Evolutionary conservation across 805 yeast species (phyloP).

Genomic region (Candida dajiaensis): DNA sequence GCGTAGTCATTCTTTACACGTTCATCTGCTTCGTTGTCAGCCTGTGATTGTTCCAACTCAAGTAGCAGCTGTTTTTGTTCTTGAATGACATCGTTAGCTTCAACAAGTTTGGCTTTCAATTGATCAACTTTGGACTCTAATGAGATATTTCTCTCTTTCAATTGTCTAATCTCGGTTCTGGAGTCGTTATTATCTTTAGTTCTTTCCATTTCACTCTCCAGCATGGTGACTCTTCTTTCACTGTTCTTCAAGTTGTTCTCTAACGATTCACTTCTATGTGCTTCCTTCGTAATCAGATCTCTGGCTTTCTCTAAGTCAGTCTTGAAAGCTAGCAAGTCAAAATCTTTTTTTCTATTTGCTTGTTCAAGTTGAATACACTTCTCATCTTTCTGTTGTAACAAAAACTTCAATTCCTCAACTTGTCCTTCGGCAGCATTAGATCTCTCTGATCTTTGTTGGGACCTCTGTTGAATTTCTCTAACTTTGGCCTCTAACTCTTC

Average conservation of each 20-base stretch:
- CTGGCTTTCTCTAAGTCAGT: conserved; percentile 4
- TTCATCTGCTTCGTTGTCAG: conserved; percentile 14
- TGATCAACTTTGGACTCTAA: conserved; percentile 13
- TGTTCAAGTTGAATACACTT: conserved; percentile 11
- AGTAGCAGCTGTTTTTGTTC: conserved; percentile 19
- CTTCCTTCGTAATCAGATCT: conserved; percentile 1
- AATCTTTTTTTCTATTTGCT: conserved; percentile 2
- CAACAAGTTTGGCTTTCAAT: conserved; percentile 11
- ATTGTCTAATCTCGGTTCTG: conserved; percentile 5
- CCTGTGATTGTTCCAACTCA: conserved; percentile 19
- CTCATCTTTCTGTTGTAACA: conserved; percentile 11
- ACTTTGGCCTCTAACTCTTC: conserved; percentile 13
- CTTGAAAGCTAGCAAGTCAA: neutral
- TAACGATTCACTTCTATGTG: conserved; percentile 2
- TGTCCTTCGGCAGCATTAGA: conserved; percentile 9
- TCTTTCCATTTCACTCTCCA: conserved; percentile 9
- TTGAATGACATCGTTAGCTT: conserved; percentile 17
- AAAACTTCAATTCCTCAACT: conserved; percentile 9
- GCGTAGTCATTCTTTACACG: conserved; percentile 9
- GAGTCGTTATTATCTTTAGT: conserved; percentile 7
- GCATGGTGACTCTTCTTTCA: conserved; percentile 6
- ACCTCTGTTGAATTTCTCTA: conserved; percentile 11
- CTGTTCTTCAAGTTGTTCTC: conserved; percentile 3
- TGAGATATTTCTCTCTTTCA: conserved; percentile 8
- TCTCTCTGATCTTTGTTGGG: conserved; percentile 6